A percentile compares a stretch with the other conserved stretches of the same genome.
phyloP scores from a whole-genome alignment of 2,329 filamentous ascomycete species.

The Leptographium procerum region DNA sequence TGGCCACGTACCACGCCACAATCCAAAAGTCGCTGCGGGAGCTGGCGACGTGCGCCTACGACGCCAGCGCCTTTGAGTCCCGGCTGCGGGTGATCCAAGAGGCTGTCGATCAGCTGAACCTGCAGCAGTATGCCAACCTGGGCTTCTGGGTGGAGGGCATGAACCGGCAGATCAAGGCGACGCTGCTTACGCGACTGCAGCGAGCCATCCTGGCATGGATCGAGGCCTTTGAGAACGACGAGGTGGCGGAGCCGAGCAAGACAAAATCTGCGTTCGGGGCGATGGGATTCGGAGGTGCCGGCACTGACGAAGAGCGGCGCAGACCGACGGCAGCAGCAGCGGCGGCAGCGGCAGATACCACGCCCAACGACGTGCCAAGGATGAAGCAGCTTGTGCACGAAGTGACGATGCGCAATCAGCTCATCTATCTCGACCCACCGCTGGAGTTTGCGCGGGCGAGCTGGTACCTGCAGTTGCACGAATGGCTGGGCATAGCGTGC shows the following conservation, averaged over 20 bases:
- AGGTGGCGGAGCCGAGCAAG: conserved; percentile 25
- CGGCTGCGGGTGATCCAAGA: conserved; percentile 79
- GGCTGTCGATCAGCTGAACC: conserved; percentile 87
- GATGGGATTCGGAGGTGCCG: not conserved
- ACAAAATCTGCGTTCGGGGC: conserved; percentile 9
- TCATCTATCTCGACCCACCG: conserved; percentile 92
- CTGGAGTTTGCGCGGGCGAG: conserved; percentile 83
- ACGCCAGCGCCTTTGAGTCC: conserved; percentile 64
- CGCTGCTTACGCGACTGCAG: conserved; percentile 71
- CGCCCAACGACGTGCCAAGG: conserved; percentile 41
- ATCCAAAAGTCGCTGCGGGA: conserved; percentile 74
- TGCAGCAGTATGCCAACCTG: conserved; percentile 93
- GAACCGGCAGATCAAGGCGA: conserved; percentile 74
- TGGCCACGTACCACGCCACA: conserved; percentile 69
- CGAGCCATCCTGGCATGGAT: conserved; percentile 83
- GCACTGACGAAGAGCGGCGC: not conserved
- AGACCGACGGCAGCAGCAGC: not conserved
- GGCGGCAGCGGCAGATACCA: not conserved
- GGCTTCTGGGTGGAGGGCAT: conserved; percentile 79
- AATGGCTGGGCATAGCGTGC: conserved; percentile 88
- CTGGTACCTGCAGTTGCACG: conserved; percentile 86
- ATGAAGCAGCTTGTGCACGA: conserved; percentile 74
- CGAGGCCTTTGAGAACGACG: conserved; percentile 61
- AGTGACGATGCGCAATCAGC: conserved; percentile 94
- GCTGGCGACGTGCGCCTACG: conserved; percentile 74